These are phyloP conservation scores for Pseudogymnoascus sp. DNA, from an alignment of 2,329 filamentous ascomycete species.

Conservation along the genomic window DNA sequence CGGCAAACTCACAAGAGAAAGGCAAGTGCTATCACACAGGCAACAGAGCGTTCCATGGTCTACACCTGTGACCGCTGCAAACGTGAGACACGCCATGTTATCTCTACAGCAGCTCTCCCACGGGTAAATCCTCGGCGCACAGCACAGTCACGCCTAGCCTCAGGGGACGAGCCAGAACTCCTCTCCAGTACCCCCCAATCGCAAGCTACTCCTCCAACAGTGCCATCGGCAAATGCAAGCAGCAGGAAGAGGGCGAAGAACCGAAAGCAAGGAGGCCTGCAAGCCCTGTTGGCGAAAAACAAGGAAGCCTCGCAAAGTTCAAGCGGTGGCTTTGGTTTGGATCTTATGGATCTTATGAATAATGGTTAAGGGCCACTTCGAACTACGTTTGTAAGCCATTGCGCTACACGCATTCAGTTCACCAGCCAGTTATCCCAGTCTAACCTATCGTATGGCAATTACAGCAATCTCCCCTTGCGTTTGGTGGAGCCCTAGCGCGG, in stretches of 20 bases:
- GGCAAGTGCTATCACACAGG: conserved; percentile 6
- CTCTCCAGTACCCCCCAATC: neutral
- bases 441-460: neutral
- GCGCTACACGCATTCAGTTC: neutral
- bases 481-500: conserved; percentile 5
- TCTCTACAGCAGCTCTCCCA: conserved; percentile 11
- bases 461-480: neutral
- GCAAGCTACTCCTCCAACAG: conserved; percentile 17
- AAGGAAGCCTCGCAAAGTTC: conserved; percentile 16
- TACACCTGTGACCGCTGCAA: conserved; percentile 24
- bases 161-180: neutral
- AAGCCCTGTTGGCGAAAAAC: conserved; percentile 45
- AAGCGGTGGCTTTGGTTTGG: conserved; percentile 25
- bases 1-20: neutral
- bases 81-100: conserved; percentile 18
- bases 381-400: neutral
- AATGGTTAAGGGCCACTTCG: neutral
- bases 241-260: conserved; percentile 60
- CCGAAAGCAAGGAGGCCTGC: conserved; percentile 53
- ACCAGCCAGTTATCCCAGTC: neutral
- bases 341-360: conserved; percentile 33
- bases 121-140: neutral
- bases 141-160: neutral
- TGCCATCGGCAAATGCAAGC: conserved; percentile 41
- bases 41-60: conserved; percentile 16